Percentiles rank a stretch among this genome's conserved stretches.
phyloP scores from a whole-genome alignment of 306 rosid genomes.

The Ammopiptanthus mongolicus region DNA sequence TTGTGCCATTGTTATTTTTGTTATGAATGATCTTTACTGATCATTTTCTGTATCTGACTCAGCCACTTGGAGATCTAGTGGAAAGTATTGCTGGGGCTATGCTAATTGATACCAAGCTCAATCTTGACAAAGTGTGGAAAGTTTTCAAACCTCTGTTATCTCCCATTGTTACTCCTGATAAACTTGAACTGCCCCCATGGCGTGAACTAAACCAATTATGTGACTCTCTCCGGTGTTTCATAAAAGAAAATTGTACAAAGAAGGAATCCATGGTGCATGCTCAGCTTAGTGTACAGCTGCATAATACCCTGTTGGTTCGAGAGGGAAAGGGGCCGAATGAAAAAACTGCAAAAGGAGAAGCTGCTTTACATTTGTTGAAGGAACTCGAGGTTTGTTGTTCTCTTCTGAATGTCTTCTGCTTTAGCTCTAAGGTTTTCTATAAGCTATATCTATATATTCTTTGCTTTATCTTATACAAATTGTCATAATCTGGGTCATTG shows the following conservation, averaged over 20 bases:
- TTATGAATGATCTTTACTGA: background rate
- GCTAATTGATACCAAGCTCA: constrained; percentile 75
- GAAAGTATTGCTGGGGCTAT: constrained; percentile 96
- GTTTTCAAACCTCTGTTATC: constrained; percentile 72
- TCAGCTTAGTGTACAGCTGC: constrained; percentile 63
- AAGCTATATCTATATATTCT: background rate
- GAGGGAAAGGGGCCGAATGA: constrained; percentile 46
- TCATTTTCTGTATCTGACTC: constrained; percentile 12
- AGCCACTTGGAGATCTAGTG: constrained; percentile 93
- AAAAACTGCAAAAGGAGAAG: constrained; percentile 78
- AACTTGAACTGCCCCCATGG: constrained; percentile 73
- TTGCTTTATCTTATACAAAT: background rate
- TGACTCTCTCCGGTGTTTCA: constrained; percentile 64
- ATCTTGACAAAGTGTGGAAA: constrained; percentile 74
- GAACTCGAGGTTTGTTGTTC: constrained; percentile 66
- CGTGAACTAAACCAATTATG: constrained; percentile 71
- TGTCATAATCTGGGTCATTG: background rate
- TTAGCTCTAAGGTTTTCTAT: background rate
- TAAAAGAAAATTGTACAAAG: constrained; percentile 48
- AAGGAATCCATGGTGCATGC: constrained; percentile 47
- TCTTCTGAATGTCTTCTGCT: constrained; percentile 12
- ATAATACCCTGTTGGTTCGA: constrained; percentile 46
- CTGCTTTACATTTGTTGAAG: constrained; percentile 60
- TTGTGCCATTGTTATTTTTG: constrained; percentile 17
- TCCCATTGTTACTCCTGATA: constrained; percentile 95